A percentile compares a stretch with the other conserved stretches of the same genome.
phyloP scores from a whole-genome alignment of 139 green algal genomes.

The Diplosphaera chodatii region DNA sequence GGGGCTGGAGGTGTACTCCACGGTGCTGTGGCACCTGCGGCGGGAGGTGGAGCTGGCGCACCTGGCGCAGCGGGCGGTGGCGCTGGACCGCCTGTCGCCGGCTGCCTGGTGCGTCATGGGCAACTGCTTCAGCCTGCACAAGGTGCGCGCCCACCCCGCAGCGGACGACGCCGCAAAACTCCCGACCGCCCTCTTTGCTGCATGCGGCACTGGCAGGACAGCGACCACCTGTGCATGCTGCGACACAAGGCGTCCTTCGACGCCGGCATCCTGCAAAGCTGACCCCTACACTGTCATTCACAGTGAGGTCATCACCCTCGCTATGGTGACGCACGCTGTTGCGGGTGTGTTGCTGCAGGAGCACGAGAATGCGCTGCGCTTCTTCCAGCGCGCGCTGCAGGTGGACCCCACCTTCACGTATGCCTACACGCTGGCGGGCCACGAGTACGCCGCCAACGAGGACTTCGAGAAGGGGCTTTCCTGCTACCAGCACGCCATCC shows the following conservation, averaged over 20 bases:
- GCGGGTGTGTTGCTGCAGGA: no score
- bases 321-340: no score
- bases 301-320: no score
- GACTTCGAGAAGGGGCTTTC: conserved; percentile 80
- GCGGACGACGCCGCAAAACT: not conserved
- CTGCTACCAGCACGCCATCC: conserved; percentile 81
- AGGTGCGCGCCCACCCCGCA: conserved; percentile 18
- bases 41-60: conserved; percentile 77
- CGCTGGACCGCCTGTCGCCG: conserved; percentile 75
- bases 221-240: no score
- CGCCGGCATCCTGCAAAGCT: no score
- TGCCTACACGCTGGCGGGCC: conserved; percentile 84
- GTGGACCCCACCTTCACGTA: conserved; percentile 77
- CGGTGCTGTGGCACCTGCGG: conserved; percentile 93
- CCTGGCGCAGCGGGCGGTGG: conserved; percentile 75
- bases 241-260: no score
- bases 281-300: no score
- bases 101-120: conserved; percentile 84
- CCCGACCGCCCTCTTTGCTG: no score
- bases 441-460: conserved; percentile 90
- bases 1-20: conserved; percentile 87
- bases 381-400: conserved; percentile 84
- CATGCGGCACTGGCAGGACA: no score
- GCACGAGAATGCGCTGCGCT: conserved; percentile 77
- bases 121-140: conserved; percentile 90